These are phyloP conservation scores for Salix viminalis DNA, from an alignment of 345 rosid genomes.

Conservation along the genomic window DNA sequence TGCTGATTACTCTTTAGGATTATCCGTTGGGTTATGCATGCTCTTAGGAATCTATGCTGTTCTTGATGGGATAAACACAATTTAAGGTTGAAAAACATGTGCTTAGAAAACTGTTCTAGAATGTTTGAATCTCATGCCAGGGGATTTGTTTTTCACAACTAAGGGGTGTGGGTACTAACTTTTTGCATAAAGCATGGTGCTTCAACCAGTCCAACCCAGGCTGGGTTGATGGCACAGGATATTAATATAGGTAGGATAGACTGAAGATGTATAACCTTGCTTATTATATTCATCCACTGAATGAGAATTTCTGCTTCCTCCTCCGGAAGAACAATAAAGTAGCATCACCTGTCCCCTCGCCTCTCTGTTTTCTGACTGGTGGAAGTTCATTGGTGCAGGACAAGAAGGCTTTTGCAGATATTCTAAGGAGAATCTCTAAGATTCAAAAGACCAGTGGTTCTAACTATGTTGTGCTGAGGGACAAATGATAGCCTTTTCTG, in stretches of 20 bases:
- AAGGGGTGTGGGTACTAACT: neutral
- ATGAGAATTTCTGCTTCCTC: neutral
- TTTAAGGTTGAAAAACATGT: neutral
- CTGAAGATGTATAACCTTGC: neutral
- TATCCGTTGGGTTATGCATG: neutral
- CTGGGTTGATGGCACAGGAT: neutral
- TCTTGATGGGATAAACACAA: neutral
- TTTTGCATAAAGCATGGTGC: neutral
- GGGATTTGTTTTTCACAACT: neutral
- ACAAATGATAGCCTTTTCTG: conserved; percentile 26
- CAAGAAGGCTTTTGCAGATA: conserved; percentile 72
- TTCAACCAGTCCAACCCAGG: neutral
- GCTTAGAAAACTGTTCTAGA: neutral
- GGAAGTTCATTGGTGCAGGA: conserved; percentile 47
- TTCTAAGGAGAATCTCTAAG: conserved; percentile 77
- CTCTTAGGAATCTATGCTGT: neutral
- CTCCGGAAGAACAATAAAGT: neutral
- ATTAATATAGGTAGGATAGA: neutral
- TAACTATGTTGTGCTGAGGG: conserved; percentile 70
- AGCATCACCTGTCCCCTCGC: neutral
- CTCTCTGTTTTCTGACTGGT: neutral
- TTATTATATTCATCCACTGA: too few relatives aligned
- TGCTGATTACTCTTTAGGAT: neutral
- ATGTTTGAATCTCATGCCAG: neutral
- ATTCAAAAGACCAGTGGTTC: conserved; percentile 78